Evolutionary conservation across 2,329 filamentous ascomycete genomes (phyloP), one percentile per base, ranked within the genome.

Genomic region (Sarocladiaceae sp.): DNA sequence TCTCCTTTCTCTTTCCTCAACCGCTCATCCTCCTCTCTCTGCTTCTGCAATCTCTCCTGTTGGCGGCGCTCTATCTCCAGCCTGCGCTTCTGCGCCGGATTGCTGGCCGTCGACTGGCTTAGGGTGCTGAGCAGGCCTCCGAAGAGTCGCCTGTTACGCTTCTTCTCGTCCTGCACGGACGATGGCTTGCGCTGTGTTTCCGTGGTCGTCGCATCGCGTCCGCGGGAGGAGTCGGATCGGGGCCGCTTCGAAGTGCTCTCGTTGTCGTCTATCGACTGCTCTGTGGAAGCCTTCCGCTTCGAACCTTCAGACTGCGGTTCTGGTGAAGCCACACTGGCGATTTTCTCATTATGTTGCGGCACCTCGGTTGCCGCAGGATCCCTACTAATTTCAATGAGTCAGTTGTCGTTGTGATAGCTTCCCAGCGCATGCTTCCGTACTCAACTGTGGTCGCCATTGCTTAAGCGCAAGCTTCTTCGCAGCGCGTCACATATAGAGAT

Each of bases 21-120:
- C 66, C 83, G 82, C 57, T 86, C 82, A 57, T 87, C 85, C 66
- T 93, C 84, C 56, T 80, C 80, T 58, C 82, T 83, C 66, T 92
- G 87, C 61, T 84, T 77, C 66, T 86, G 83, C 58, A 87, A 78
- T 69, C 86, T 90, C 63, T 87, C 87, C 64, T 88, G 83, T 68
- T 92, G 90, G 59, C 86, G 85, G 68, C 83, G 86, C 72, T 94
- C 91, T 66, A 93, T 91, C 66, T 93, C 91, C 56, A 80, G 80
- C 53, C 88, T 84, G 60, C 82, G 84, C 69, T 80, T 86, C 70
- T 87, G 83, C 74, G 76, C 81, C 58, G 72, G 77, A 72, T 65
- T 76, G 59, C 75, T 80, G 64, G 78, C 79, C 61, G 80, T 85
- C 4, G 44, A 48, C 70, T 93, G 88, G 67, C 86, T 90, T 55